Percentiles rank a stretch among this genome's conserved stretches.
Evolutionary conservation across 1,284 basidiomycete species (phyloP).

Genomic region (Trametes versicolor): DNA sequence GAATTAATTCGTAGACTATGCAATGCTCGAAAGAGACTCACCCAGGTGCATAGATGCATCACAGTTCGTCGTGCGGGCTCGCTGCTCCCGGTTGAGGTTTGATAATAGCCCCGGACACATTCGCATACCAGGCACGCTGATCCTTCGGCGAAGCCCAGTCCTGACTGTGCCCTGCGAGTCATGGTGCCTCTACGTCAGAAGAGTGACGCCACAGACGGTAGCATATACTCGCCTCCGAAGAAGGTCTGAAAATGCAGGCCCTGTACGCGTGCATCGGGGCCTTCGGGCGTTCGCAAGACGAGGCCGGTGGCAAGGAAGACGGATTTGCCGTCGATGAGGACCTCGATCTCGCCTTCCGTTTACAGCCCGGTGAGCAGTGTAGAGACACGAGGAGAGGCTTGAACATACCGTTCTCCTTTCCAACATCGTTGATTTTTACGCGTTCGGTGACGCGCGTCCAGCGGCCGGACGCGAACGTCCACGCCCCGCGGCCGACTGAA

Average conservation of each 20-base stretch:
- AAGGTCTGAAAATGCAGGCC: slow-evolving; percentile 79
- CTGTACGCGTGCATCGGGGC: slow-evolving; percentile 53
- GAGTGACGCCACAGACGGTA: background rate
- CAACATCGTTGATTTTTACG: slow-evolving; percentile 69
- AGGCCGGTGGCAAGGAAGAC: slow-evolving; percentile 58
- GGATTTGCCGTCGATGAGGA: slow-evolving; percentile 63
- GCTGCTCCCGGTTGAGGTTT: background rate
- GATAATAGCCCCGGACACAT: slow-evolving; percentile 58
- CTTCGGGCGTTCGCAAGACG: slow-evolving; percentile 51
- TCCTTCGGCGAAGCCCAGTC: slow-evolving; percentile 74
- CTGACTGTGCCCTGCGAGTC: slow-evolving; percentile 53
- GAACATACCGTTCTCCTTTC: slow-evolving; percentile 52
- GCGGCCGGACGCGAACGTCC: slow-evolving; percentile 51
- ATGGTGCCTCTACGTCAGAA: background rate
- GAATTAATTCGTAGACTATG: too few species aligned
- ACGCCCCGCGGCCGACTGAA: slow-evolving; percentile 67
- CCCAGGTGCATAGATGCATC: background rate
- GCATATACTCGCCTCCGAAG: slow-evolving; percentile 64
- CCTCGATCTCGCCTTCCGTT: slow-evolving; percentile 61
- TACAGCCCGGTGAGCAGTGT: background rate
- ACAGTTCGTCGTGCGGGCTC: slow-evolving; percentile 24
- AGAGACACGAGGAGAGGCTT: background rate
- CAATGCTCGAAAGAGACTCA: too few species aligned
- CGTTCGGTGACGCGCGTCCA: slow-evolving; percentile 72
- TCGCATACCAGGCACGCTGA: slow-evolving; percentile 72